These are phyloP conservation scores for Galeopsis tetrahit DNA, from an alignment of 257 asterid species.

Conservation along the genomic window DNA sequence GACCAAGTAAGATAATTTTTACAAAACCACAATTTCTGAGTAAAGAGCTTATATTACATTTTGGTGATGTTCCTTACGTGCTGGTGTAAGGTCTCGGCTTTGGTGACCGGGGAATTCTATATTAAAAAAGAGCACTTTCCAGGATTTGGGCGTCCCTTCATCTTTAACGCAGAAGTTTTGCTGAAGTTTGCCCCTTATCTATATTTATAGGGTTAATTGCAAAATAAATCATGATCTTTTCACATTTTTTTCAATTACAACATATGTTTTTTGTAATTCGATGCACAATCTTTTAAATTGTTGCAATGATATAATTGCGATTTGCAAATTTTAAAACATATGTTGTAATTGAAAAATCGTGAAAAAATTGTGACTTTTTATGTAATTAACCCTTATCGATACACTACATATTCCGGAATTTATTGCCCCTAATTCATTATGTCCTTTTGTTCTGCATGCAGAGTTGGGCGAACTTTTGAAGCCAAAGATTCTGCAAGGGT, in stretches of 20 bases:
- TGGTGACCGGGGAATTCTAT: conserved; percentile 95
- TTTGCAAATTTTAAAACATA: too few relatives aligned
- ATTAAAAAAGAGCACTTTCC: conserved; percentile 96
- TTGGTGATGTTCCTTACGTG: conserved; percentile 48
- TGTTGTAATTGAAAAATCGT: too few relatives aligned
- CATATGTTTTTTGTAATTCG: too few relatives aligned
- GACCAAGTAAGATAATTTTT: conserved; percentile 66
- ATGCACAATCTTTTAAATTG: too few relatives aligned
- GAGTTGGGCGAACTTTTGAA: conserved; percentile 81
- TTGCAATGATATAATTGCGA: too few relatives aligned
- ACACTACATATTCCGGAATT: conserved; percentile 16
- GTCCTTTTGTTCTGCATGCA: conserved; percentile 29
- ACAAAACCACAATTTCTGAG: conserved; percentile 34
- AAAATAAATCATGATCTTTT: too few relatives aligned
- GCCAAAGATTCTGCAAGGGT: conserved; percentile 95
- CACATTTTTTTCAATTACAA: too few relatives aligned
- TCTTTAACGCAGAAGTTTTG: conserved; percentile 77
- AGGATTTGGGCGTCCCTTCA: conserved; percentile 94
- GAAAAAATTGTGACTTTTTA: too few relatives aligned
- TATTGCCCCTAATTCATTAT: conserved; percentile 12
- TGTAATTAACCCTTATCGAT: not conserved
- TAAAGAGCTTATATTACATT: conserved; percentile 35
- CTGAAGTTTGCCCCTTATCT: conserved; percentile 57
- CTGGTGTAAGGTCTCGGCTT: conserved; percentile 91
- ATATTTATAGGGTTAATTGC: too few relatives aligned